Percentiles rank a stretch among this genome's conserved stretches.
phyloP scores from a whole-genome alignment of 2,329 filamentous ascomycete species.

The Chaetomiaceae sp. region DNA sequence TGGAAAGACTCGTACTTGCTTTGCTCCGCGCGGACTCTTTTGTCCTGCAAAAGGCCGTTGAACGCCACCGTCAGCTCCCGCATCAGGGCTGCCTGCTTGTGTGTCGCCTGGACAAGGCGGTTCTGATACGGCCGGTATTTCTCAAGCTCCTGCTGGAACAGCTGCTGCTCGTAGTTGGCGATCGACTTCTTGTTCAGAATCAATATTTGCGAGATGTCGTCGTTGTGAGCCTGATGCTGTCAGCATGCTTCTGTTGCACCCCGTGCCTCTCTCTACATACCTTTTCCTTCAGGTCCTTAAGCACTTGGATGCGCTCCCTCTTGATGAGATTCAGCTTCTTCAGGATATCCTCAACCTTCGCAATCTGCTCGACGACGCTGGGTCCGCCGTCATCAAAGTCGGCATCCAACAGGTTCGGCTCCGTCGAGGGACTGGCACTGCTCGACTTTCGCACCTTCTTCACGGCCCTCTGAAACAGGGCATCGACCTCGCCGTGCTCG shows the following conservation, averaged over 20 bases:
- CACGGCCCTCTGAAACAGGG: conserved; percentile 82
- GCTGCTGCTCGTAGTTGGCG: conserved; percentile 81
- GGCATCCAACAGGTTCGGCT: conserved; percentile 82
- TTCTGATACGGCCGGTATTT: conserved; percentile 94
- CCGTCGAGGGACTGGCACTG: conserved; percentile 58
- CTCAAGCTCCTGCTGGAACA: conserved; percentile 95
- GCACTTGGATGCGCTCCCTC: conserved; percentile 80
- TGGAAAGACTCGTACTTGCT: conserved; percentile 90
- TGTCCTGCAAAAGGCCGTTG: conserved; percentile 85
- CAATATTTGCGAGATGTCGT: conserved; percentile 95
- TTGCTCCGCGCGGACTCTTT: conserved; percentile 87
- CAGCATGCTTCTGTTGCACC: not conserved
- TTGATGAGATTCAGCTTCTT: conserved; percentile 91
- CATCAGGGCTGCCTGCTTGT: conserved; percentile 91
- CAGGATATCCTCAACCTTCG: conserved; percentile 80
- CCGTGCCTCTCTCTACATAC: conserved; percentile 45
- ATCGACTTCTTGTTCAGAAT: conserved; percentile 98
- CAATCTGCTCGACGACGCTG: conserved; percentile 86
- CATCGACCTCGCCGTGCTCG: conserved; percentile 79
- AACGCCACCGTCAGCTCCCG: conserved; percentile 90
- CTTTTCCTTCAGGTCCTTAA: conserved; percentile 98
- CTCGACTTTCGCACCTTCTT: conserved; percentile 68
- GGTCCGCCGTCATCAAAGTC: conserved; percentile 78
- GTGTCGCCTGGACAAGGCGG: conserved; percentile 83
- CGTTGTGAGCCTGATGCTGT: conserved; percentile 71